Conservation (phyloP, 192 early-diverging fungal genomes). For the Dissophora globulifera region DNA sequence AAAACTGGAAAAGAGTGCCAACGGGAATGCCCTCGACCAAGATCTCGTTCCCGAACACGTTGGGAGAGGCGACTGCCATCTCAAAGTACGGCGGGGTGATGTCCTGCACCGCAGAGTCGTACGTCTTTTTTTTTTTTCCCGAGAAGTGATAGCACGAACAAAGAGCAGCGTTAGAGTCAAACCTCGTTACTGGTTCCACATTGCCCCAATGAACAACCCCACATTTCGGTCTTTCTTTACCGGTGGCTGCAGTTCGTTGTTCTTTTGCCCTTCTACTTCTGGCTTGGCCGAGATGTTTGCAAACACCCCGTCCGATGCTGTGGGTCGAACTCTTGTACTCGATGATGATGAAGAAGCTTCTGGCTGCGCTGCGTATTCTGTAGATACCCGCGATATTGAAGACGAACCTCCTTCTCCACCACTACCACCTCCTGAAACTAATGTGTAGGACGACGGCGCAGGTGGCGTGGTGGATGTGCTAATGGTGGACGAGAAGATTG, state of each 20-base stretch:
- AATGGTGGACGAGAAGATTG: not conserved
- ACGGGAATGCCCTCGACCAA: constrained; percentile 90
- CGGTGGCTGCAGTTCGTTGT: constrained; percentile 54
- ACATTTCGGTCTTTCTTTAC: constrained; percentile 12
- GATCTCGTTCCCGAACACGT: constrained; percentile 79
- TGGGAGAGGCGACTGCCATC: constrained; percentile 72
- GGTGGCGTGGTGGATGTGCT: not conserved
- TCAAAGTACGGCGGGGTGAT: constrained; percentile 81
- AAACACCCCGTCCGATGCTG: constrained; percentile 65
- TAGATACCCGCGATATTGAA: not conserved
- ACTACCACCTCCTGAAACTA: not conserved
- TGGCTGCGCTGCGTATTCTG: no score
- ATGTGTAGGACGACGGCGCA: not conserved
- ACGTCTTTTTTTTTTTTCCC: constrained; percentile 52
- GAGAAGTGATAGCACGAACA: constrained; percentile 6
- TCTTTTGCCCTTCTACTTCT: constrained; percentile 59
- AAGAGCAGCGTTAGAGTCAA: no score
- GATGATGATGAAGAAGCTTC: constrained; percentile 2
- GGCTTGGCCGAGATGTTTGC: constrained; percentile 69
- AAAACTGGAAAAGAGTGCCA: constrained; percentile 77
- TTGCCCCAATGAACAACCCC: no score
- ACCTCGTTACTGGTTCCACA: no score
- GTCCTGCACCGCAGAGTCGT: constrained; percentile 82
- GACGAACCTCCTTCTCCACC: not conserved
- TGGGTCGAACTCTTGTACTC: constrained; percentile 20